Base-by-base conservation (phyloP, 495 filamentous ascomycete species). In the Pyrenula aspistea region DNA sequence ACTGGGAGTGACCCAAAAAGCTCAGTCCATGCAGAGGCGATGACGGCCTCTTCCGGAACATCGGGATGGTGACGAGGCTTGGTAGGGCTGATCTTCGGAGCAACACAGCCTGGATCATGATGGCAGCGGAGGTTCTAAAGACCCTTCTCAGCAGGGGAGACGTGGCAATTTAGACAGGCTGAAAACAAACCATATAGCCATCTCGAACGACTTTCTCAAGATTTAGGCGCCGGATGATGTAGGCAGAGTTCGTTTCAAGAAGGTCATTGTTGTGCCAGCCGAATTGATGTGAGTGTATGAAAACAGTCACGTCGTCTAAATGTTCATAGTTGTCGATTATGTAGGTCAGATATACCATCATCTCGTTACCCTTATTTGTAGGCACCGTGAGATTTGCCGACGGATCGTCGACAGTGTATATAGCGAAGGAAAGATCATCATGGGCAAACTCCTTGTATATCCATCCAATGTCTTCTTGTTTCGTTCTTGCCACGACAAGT, bases 371-470 rank as follows among this genome's bases (percentile, higher is more conserved):
- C 60, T 78, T 77, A 60, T 77, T 77, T 31, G 65, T 53, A 21
- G 70, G 58, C 8, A 73, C 66, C 1, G 42, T 56, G 47, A 67
- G 66, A 8, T 70, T 62, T 3, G 80, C 75, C 0, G 63, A 65
- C 48, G 73, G 75, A 56, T 80, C 77, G 63, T 88, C 80, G 52
- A 79, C 82, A 22, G 75, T 73, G 64, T 88, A 89, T 42, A 85
- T 67, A 53, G 71, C 50, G 8, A 24, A 4, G 8, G 50, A 8
- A 8, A 52, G 22, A 8, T 52, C 50, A 73, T 72, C 49, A 68
- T 67, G n/a, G 15, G 15, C 15, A 15, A 42, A 15, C 65, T 73
- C 58, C 24, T 73, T 67, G 8, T 42, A 15, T 15, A 84, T 81
- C 86, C 86, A 89, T 8, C 62, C 66, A 0, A 78, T 76, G 64